Evolutionary conservation across 345 rosid species (phyloP).

Genomic region (Pugionium dolabratum): DNA sequence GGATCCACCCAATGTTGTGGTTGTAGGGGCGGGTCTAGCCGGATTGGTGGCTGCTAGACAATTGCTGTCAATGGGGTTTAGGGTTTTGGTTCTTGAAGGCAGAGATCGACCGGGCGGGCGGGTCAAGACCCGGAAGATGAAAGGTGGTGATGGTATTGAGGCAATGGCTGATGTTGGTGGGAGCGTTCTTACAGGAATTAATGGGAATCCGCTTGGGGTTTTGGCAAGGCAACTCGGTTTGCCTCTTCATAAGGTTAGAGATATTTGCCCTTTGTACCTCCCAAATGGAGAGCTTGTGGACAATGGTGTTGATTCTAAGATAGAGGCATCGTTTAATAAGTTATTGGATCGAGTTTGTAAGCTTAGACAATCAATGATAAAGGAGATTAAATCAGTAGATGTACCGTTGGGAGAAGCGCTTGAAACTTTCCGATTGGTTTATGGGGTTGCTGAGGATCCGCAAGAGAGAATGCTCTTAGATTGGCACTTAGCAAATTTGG

Average conservation of each 20-base stretch:
- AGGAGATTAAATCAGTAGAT: constrained; percentile 87
- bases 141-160: constrained; percentile 73
- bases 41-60: constrained; percentile 93
- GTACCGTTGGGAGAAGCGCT: constrained; percentile 83
- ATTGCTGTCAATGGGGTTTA: constrained; percentile 79
- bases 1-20: constrained; percentile 71
- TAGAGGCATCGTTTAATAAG: constrained; percentile 85
- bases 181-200: constrained; percentile 92
- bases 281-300: constrained; percentile 79
- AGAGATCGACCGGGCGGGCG: constrained; percentile 84
- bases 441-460: constrained; percentile 74
- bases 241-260: constrained; percentile 97
- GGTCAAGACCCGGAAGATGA: constrained; percentile 78
- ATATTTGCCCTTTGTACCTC: constrained; percentile 86
- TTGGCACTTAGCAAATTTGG: constrained; percentile 95
- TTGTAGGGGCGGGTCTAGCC: constrained; percentile 84
- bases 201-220: constrained; percentile 93
- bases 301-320: constrained; percentile 70
- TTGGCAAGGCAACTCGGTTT: constrained; percentile 81
- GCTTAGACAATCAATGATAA: constrained; percentile 93
- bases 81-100: constrained; percentile 87
- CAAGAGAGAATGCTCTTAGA: constrained; percentile 85
- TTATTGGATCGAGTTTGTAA: constrained; percentile 89
- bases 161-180: constrained; percentile 93
- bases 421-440: constrained; percentile 74